These are phyloP conservation scores for Zarea fungicola DNA, from an alignment of 2,329 filamentous ascomycete species.

Conservation along the genomic window DNA sequence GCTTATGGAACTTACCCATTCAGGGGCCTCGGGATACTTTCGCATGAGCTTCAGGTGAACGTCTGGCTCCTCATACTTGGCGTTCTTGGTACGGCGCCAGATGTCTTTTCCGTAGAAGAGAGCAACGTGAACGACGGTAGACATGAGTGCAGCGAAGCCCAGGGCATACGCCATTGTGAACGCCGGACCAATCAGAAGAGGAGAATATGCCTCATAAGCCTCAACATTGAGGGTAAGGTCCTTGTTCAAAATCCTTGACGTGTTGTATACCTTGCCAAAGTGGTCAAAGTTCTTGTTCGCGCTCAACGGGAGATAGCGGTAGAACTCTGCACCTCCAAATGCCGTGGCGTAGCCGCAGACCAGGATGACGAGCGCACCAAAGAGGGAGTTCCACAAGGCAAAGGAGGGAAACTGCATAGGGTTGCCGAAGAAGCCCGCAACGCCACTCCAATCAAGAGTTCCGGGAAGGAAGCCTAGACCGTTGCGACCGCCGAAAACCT, in stretches of 20 bases:
- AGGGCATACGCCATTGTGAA: conserved; percentile 52
- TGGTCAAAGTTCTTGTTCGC: conserved; percentile 53
- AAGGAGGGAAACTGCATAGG: conserved; percentile 38
- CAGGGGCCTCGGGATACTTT: conserved; percentile 49
- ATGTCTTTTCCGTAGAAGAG: conserved; percentile 51
- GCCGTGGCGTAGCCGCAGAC: conserved; percentile 46
- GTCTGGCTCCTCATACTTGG: conserved; percentile 39
- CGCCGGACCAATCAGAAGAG: conserved; percentile 48
- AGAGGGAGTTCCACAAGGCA: conserved; percentile 43
- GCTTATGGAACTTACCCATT: conserved; percentile 31
- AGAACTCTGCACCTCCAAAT: conserved; percentile 42
- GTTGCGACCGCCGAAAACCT: conserved; percentile 46
- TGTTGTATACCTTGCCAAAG: conserved; percentile 48
- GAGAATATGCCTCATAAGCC: conserved; percentile 51
- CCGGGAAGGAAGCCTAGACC: conserved; percentile 49
- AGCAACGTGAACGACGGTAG: conserved; percentile 46
- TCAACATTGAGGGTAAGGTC: conserved; percentile 44
- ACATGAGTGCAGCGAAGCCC: conserved; percentile 50
- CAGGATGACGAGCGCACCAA: conserved; percentile 43
- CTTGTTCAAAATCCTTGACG: conserved; percentile 43
- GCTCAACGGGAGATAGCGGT: conserved; percentile 50
- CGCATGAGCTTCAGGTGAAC: conserved; percentile 51
- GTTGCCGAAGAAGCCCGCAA: conserved; percentile 36
- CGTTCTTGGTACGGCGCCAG: conserved; percentile 25
- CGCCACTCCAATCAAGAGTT: conserved; percentile 39